Evolutionary conservation across 371 early-diverging fungal genomes (phyloP), one percentile per base, ranked within the genome.

Genomic region (Mucor circinelloides): DNA sequence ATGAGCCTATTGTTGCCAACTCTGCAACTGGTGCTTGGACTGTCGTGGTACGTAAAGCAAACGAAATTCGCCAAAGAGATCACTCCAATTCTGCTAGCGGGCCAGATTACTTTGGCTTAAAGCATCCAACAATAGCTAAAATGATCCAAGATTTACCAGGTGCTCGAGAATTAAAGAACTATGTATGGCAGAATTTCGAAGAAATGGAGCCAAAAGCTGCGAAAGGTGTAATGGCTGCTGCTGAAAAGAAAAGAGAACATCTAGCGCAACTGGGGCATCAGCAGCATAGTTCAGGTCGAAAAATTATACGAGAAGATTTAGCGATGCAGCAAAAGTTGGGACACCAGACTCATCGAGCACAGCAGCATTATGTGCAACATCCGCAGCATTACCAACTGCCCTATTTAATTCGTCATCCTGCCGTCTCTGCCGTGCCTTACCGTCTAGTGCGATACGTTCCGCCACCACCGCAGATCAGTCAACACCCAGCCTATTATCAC

Each of bases 1-100:
- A 83, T 30, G 72, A 84, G 58, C 85, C 89, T 0, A 89, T 91
- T 42, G 80, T 89, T 36, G 93, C 92, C 21, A 86, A 84, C 52
- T 92, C 95, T 1, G 90, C 95, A 6, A 94, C 96, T 13, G 96
- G 95, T 34, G 96, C 93, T 19, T 97, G 96, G 97, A 91, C 93
- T 3, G 85, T 90, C 19, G 87, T 95, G 27, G 88, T 95, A 15
- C 91, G 91, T 59, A 80, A 85, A 13, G 89, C 94, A 5, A 91
- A 93, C 59, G 85, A 86, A 50, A 86, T 96, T 42, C 87, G 94
- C 9, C 86, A 92, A 31, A 84, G 90, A 2, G 91, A 90, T 30
- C 91, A 90, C 66, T 90, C 91, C 27, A 93, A 91, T 54, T 91
- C 93, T 9, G 93, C 93, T 0, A 91, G 91, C 9, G 97, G 97